Conservation (phyloP, 148 eudicot genomes). For the Rhododendron vialii region DNA sequence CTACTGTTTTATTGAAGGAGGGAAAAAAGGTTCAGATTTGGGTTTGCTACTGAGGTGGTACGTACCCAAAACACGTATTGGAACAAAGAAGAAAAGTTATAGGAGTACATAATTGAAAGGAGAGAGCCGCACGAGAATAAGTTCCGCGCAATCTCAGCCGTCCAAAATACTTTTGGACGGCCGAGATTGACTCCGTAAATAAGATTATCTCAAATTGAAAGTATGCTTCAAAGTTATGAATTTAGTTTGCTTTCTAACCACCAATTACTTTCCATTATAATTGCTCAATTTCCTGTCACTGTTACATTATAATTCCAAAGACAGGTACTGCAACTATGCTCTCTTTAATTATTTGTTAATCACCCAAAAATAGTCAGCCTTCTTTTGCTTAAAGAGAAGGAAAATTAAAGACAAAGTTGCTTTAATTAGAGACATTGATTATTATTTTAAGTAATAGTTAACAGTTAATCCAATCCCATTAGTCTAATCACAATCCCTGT, state of each 20-base stretch:
- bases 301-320: background rate
- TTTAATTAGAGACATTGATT: background rate
- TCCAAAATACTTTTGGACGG: too few relatives aligned
- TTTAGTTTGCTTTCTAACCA: background rate
- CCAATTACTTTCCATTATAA: background rate
- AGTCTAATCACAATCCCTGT: background rate
- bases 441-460: background rate
- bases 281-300: background rate
- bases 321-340: background rate
- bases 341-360: background rate
- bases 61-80: background rate
- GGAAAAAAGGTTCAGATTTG: background rate
- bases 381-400: background rate
- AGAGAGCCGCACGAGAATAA: too few relatives aligned
- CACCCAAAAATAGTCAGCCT: background rate
- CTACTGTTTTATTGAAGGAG: background rate
- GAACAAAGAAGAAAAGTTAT: background rate
- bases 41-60: background rate
- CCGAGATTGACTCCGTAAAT: too few relatives aligned
- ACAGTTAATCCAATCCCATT: background rate
- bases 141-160: too few relatives aligned
- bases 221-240: background rate
- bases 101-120: too few relatives aligned
- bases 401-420: background rate
- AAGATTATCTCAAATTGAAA: background rate